Conservation (phyloP, 1,284 basidiomycete species). For the Cryptococcus sp. region DNA sequence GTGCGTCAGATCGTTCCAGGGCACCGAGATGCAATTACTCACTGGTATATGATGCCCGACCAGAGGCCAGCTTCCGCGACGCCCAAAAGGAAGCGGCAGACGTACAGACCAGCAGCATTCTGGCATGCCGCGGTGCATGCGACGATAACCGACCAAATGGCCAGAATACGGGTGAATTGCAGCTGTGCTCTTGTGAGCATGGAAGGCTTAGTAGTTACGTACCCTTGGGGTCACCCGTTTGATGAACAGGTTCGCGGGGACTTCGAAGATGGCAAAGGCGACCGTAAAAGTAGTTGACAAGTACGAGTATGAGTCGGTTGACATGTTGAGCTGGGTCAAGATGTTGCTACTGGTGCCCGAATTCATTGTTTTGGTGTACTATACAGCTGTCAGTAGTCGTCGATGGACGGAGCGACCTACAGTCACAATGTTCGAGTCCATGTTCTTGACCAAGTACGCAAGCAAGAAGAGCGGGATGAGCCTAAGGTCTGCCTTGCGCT, state of each 20-base stretch:
- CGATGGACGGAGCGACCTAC: too few species aligned
- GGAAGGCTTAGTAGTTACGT: not conserved
- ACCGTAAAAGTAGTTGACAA: conserved; percentile 27
- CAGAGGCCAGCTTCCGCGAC: conserved; percentile 25
- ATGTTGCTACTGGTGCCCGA: conserved; percentile 26
- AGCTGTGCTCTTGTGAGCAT: conserved; percentile 3
- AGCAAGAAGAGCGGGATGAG: too few species aligned
- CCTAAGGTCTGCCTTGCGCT: too few species aligned
- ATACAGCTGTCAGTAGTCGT: not conserved
- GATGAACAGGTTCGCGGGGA: conserved; percentile 33
- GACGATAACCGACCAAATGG: conserved; percentile 29
- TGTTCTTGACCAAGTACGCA: too few species aligned
- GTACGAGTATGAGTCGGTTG: conserved; percentile 26
- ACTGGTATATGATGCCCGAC: conserved; percentile 28
- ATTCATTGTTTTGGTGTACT: conserved; percentile 30
- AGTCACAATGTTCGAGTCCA: too few species aligned
- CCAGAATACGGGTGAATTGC: conserved; percentile 29
- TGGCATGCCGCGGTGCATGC: conserved; percentile 25
- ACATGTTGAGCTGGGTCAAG: conserved; percentile 30
- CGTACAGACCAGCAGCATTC: conserved; percentile 12
- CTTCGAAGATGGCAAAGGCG: conserved; percentile 23
- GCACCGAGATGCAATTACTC: not conserved
- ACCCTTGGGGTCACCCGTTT: conserved; percentile 32
- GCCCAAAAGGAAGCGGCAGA: conserved; percentile 20
- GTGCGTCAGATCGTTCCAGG: not conserved